phyloP scores from a whole-genome alignment of 495 filamentous ascomycete genomes.

The Pyrenopolyporus hunteri region DNA sequence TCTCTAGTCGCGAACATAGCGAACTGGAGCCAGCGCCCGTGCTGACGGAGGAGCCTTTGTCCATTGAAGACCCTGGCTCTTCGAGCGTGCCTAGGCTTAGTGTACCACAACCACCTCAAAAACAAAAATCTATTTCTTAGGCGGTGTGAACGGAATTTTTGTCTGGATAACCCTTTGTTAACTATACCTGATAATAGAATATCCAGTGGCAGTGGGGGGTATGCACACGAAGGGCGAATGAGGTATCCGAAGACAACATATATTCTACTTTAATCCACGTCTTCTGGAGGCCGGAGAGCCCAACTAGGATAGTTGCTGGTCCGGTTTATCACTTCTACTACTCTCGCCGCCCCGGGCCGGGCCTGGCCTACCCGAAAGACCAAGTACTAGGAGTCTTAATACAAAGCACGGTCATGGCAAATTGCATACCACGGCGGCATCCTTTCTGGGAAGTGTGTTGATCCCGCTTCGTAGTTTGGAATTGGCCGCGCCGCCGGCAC shows the following conservation, averaged over 20 bases:
- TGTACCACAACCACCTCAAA: slow-evolving; percentile 50
- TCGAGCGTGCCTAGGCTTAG: slow-evolving; percentile 50
- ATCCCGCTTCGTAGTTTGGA: slow-evolving; percentile 8
- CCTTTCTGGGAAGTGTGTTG: slow-evolving; percentile 11
- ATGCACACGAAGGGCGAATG: slow-evolving; percentile 11
- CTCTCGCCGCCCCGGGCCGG: background rate
- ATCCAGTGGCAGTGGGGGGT: slow-evolving; percentile 2
- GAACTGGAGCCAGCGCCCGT: slow-evolving; percentile 29
- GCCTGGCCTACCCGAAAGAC: background rate
- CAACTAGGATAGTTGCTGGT: background rate
- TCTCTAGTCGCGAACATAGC: slow-evolving; percentile 35
- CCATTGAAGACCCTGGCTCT: slow-evolving; percentile 38
- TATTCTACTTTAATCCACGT: slow-evolving; percentile 32
- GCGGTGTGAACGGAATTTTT: slow-evolving; percentile 38
- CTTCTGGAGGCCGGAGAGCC: slow-evolving; percentile 3
- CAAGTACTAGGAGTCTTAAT: background rate
- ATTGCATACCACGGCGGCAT: background rate
- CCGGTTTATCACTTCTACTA: slow-evolving; percentile 14
- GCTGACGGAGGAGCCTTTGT: slow-evolving; percentile 49
- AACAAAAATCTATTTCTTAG: slow-evolving; percentile 47
- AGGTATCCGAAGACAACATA: slow-evolving; percentile 24
- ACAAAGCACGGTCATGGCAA: slow-evolving; percentile 3
- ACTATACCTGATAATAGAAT: slow-evolving; percentile 7
- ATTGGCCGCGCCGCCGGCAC: background rate
- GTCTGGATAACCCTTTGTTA: slow-evolving; percentile 24